Percentiles rank a stretch among this genome's conserved stretches.
phyloP scores from a whole-genome alignment of 192 early-diverging fungal species.

The Coemansia sp. region DNA sequence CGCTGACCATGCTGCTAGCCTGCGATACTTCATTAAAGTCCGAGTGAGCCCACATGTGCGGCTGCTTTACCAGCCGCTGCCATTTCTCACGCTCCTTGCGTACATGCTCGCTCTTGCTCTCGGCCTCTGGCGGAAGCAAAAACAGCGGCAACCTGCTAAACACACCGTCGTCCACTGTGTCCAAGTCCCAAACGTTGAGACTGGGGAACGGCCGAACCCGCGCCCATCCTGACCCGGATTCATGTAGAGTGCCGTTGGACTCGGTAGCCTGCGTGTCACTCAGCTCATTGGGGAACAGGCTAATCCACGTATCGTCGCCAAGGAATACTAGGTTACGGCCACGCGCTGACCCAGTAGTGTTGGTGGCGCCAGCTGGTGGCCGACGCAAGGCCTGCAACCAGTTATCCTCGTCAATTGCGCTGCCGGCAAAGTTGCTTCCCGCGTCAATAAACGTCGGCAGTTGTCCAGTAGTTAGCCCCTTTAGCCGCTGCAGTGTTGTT shows the following conservation, averaged over 20 bases:
- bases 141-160: slow-evolving; percentile 58
- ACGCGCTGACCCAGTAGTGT: background rate
- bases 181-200: slow-evolving; percentile 83
- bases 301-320: slow-evolving; percentile 96
- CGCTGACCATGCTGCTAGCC: slow-evolving; percentile 25
- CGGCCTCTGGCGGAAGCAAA: slow-evolving; percentile 17
- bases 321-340: slow-evolving; percentile 68
- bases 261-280: slow-evolving; percentile 23
- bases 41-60: slow-evolving; percentile 26
- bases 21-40: slow-evolving; percentile 11
- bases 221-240: slow-evolving; percentile 39
- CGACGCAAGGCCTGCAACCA: slow-evolving; percentile 63
- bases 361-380: slow-evolving; percentile 7
- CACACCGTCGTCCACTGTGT: slow-evolving; percentile 91
- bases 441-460: slow-evolving; percentile 82
- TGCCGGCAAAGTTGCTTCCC: slow-evolving; percentile 77
- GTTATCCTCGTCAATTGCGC: slow-evolving; percentile 75
- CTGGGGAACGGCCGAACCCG: slow-evolving; percentile 68
- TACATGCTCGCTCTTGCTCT: background rate
- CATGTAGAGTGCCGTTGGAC: slow-evolving; percentile 9
- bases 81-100: slow-evolving; percentile 18
- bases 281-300: slow-evolving; percentile 74
- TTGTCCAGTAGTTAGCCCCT: slow-evolving; percentile 77
- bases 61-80: slow-evolving; percentile 32
- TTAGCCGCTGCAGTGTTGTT: slow-evolving; percentile 78